Base-by-base conservation (phyloP, 1,284 basidiomycete species). In the Fomitopsis betulina region DNA sequence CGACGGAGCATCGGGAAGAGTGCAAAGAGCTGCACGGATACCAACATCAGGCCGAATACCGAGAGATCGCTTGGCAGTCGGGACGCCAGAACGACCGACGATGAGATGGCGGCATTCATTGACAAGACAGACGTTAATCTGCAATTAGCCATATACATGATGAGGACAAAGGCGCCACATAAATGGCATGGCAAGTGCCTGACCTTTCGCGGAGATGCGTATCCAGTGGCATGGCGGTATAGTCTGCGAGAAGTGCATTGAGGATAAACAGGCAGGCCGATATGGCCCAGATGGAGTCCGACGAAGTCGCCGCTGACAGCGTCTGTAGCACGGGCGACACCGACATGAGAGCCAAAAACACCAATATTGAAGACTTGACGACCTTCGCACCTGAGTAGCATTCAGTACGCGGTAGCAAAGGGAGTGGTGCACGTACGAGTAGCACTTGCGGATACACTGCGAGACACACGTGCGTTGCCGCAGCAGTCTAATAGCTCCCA, bases 261-360 rank as follows among this genome's bases (percentile, higher is more conserved):
- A 88, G 72, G 42, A 78, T 72, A 65, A 91, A 86, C 35, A 94
- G 77, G 62, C 76, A 75, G 13, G 83, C 82, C 50, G 93, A 85
- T 49, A 98, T 75, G 7, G 96, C 96, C 94, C 95, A 98, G 64
- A 98, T 97, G 27, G 94, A 95, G 72, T 99, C 97, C 13, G 89
- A 91, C 19, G 96, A 98, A 0, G 96, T 98, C 8, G 96, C 93
- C 42, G 93, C 92, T 12, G 94, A 97, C 64, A 99, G 76, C 1
- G 96, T 98, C 62, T 91, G 84, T 58, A 99, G 76, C 5, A 98
- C 91, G 1, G 97, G 97, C 0, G 95, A 90, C 45, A 98, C 80
- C 5, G 95, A 88, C 73, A 96, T 84, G 57, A 99, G 80, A 3
- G 93, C 85, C 6, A 98, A 81, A 65, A 95, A 91, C 57, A 96